Percentiles rank a stretch among this genome's conserved stretches.
These are phyloP conservation scores for Thraustochytrium sp. DNA, from an alignment of 352 stramenopile genomes.

Conservation along the genomic window DNA sequence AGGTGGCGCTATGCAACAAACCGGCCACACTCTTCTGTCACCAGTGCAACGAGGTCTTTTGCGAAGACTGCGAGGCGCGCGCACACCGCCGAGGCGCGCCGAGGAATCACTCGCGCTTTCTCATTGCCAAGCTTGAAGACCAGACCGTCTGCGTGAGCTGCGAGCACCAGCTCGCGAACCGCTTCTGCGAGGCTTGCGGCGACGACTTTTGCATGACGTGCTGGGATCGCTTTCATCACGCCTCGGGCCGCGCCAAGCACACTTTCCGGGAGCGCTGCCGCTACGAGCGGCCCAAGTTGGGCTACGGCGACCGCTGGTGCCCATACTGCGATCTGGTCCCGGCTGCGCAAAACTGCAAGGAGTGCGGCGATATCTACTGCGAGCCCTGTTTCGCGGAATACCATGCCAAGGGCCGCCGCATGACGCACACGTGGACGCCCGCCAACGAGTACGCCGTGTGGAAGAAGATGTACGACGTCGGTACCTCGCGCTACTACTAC, in stretches of 20 bases:
- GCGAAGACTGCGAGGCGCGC: conserved; percentile 58
- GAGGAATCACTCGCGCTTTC: conserved; percentile 60
- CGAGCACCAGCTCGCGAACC: conserved; percentile 51
- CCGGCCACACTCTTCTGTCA: conserved; percentile 46
- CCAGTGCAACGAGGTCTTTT: conserved; percentile 54
- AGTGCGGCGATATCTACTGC: conserved; percentile 70
- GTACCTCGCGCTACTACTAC: conserved; percentile 53
- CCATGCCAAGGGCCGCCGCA: conserved; percentile 62
- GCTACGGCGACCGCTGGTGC: conserved; percentile 60
- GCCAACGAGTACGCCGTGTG: conserved; percentile 57
- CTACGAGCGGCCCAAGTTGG: conserved; percentile 55
- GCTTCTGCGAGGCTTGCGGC: conserved; percentile 59
- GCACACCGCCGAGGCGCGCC: conserved; percentile 57
- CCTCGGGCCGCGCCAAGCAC: conserved; percentile 54
- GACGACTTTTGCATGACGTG: conserved; percentile 62
- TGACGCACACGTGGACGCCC: conserved; percentile 60
- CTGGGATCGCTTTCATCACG: conserved; percentile 54
- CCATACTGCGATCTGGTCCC: conserved; percentile 61
- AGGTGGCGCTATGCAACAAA: conserved; percentile 50
- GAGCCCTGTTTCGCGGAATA: conserved; percentile 57
- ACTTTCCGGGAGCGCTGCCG: conserved; percentile 56
- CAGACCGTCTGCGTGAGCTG: conserved; percentile 57
- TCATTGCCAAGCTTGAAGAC: conserved; percentile 53
- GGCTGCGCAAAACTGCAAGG: conserved; percentile 60
- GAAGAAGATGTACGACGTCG: conserved; percentile 52